Conservation (phyloP, 192 early-diverging fungal genomes). For the Coemansia javaensis region DNA sequence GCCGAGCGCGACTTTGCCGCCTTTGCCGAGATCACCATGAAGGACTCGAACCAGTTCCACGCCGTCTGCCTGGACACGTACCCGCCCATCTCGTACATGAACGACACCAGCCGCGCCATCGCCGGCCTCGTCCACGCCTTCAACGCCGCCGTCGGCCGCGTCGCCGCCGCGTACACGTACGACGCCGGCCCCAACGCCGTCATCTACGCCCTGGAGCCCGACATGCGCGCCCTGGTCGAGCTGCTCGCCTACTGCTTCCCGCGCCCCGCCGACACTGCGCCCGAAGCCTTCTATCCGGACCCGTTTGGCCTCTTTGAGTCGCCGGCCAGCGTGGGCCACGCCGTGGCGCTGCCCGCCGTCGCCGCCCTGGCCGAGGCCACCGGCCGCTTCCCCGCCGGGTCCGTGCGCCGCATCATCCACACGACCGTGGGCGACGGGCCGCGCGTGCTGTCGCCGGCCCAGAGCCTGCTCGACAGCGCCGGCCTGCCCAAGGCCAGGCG, state of each 20-base stretch:
- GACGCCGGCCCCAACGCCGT: slow-evolving; percentile 99
- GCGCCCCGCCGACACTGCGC: slow-evolving; percentile 21
- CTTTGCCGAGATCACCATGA: slow-evolving; percentile 96
- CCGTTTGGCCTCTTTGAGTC: slow-evolving; percentile 54
- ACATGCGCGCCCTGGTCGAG: slow-evolving; percentile 81
- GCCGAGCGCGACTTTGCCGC: slow-evolving; percentile 71
- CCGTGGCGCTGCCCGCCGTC: slow-evolving; percentile 9
- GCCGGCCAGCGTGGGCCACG: slow-evolving; percentile 49
- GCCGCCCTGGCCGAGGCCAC: slow-evolving; percentile 23
- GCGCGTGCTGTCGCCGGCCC: slow-evolving; percentile 52
- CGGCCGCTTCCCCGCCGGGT: slow-evolving; percentile 57
- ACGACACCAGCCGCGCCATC: slow-evolving; percentile 88
- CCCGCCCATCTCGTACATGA: slow-evolving; percentile 97
- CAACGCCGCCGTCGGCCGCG: slow-evolving; percentile 56
- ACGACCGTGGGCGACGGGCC: slow-evolving; percentile 91
- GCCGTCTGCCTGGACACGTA: slow-evolving; percentile 97
- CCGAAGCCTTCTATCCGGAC: slow-evolving; percentile 56
- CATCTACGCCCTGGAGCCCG: slow-evolving; percentile 76
- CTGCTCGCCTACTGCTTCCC: slow-evolving; percentile 87
- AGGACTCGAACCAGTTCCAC: slow-evolving; percentile 99
- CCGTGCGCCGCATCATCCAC: slow-evolving; percentile 84
- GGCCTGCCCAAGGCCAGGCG: slow-evolving; percentile 47
- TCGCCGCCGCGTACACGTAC: slow-evolving; percentile 93
- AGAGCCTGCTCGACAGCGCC: slow-evolving; percentile 34
- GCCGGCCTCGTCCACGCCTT: slow-evolving; percentile 80